These are phyloP conservation scores for Haplosporangium sp. DNA, from an alignment of 371 early-diverging fungal species.

Conservation along the genomic window DNA sequence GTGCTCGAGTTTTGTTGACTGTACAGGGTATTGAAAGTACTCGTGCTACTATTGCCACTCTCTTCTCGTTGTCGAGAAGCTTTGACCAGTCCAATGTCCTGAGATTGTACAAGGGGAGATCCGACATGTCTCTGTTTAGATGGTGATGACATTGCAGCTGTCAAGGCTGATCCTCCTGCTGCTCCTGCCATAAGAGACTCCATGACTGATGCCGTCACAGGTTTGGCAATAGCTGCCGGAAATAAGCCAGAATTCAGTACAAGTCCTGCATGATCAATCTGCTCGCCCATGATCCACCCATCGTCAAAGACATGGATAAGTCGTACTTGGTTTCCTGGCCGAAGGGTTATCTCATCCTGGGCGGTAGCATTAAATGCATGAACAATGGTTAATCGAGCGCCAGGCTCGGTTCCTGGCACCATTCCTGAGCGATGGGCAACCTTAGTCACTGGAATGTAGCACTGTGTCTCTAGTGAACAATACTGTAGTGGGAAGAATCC, in stretches of 20 bases:
- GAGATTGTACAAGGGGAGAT: constrained; percentile 34
- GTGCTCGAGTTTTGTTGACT: constrained; percentile 51
- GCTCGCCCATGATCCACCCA: constrained; percentile 53
- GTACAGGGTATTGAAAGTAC: constrained; percentile 48
- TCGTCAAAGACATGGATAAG: constrained; percentile 52
- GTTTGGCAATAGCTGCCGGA: constrained; percentile 31
- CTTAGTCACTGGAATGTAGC: constrained; percentile 38
- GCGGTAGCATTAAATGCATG: constrained; percentile 35
- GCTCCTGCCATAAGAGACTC: constrained; percentile 20
- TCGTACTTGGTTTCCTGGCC: constrained; percentile 52
- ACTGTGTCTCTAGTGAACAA: constrained; percentile 48
- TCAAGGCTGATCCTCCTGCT: constrained; percentile 10
- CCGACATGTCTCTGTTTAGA: constrained; percentile 38
- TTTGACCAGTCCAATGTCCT: constrained; percentile 35
- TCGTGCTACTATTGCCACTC: constrained; percentile 29
- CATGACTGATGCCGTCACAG: constrained; percentile 32
- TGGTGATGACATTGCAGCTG: constrained; percentile 27
- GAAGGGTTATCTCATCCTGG: constrained; percentile 40
- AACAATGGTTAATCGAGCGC: constrained; percentile 38
- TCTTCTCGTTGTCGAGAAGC: constrained; percentile 38
- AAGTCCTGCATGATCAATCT: constrained; percentile 44
- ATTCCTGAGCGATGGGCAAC: constrained; percentile 21
- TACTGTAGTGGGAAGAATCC: constrained; percentile 52
- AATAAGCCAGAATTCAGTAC: constrained; percentile 32
- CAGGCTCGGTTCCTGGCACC: constrained; percentile 37